Base-by-base conservation (phyloP, 78 protist genomes). In the Tieghemostelium lacteum region DNA sequence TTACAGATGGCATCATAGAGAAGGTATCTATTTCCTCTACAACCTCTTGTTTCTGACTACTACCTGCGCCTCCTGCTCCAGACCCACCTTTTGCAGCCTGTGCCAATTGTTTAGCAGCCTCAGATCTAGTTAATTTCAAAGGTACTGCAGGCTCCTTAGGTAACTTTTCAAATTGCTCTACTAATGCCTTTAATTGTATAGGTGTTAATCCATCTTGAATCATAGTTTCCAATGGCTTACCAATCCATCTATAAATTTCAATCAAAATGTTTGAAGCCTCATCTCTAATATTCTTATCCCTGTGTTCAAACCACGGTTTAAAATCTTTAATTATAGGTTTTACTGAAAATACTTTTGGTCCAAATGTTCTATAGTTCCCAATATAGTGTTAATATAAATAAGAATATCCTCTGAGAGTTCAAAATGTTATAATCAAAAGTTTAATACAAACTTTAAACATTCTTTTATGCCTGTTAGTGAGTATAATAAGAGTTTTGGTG, bases 241-340 rank as follows among this genome's bases (percentile, higher is more conserved):
- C 34, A 34, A 88, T 77, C 93, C 93, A 88, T 57, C 86, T 60
- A 62, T 88, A 88, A 19, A 88, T 34, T 37, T 88, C 93, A 26
- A 88, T 76, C 10, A 77, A 61, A 2, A 88, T 29, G 2, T 42
- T 52, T 2, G 62, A 39, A 28, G 93, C 93, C 54, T 75, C 78
- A 16, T 88, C 93, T 63, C 93, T 69, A 28, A 88, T 57, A 50
- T 31, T 29, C 19, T 88, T 88, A 37, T 88, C 93, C 75, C 88
- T 69, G 24, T 88, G 6, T 54, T 88, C 93, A 75, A 88, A 88
- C 88, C 86, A 88, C 45, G 93, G 77, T 69, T 60, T 39, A 60
- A 31, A 77, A 22, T 50, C 63, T 60, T 71, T 69, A 34, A 88
- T 39, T 26, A 88, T 88, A 4, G 42, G 17, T 62, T 88, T 88